Conservation (phyloP, 2,329 filamentous ascomycete species). For the Arthrobotrys conoides region DNA sequence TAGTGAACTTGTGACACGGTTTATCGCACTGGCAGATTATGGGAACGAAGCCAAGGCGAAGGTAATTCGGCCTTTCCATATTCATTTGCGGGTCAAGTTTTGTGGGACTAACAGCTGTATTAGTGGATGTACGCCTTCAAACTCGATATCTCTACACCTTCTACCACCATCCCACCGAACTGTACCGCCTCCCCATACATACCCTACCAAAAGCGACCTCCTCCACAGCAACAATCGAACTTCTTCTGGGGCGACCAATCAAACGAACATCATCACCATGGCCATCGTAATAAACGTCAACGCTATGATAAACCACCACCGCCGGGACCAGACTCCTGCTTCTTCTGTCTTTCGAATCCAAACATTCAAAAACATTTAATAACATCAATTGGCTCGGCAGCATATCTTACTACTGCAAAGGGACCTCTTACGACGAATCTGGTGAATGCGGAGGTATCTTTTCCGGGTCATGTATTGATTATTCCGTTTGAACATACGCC, state of each 20-base stretch:
- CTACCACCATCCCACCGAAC: conserved; percentile 76
- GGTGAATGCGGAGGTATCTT: conserved; percentile 77
- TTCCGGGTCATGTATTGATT: conserved; percentile 89
- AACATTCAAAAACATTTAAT: conserved; percentile 89
- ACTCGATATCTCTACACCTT: conserved; percentile 75
- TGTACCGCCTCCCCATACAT: conserved; percentile 83
- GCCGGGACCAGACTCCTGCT: conserved; percentile 83
- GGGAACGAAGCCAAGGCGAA: conserved; percentile 84
- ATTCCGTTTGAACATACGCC: conserved; percentile 87
- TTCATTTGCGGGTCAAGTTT: background rate
- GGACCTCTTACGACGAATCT: conserved; percentile 82
- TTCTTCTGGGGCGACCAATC: conserved; percentile 71
- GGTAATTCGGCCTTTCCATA: conserved; percentile 70
- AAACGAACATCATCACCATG: conserved; percentile 66
- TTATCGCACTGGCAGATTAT: conserved; percentile 87
- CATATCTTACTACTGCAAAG: conserved; percentile 92
- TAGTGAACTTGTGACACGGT: conserved; percentile 77
- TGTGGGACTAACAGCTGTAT: background rate
- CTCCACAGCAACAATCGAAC: conserved; percentile 69
- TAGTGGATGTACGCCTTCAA: conserved; percentile 74
- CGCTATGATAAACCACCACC: conserved; percentile 71
- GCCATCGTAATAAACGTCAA: conserved; percentile 70
- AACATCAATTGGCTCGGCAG: conserved; percentile 86
- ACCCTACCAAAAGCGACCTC: conserved; percentile 69
- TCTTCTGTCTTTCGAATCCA: conserved; percentile 93